Percentiles rank a stretch among this genome's conserved stretches.
phyloP scores from a whole-genome alignment of 1,284 basidiomycete genomes.

The Ustilago bromivora region DNA sequence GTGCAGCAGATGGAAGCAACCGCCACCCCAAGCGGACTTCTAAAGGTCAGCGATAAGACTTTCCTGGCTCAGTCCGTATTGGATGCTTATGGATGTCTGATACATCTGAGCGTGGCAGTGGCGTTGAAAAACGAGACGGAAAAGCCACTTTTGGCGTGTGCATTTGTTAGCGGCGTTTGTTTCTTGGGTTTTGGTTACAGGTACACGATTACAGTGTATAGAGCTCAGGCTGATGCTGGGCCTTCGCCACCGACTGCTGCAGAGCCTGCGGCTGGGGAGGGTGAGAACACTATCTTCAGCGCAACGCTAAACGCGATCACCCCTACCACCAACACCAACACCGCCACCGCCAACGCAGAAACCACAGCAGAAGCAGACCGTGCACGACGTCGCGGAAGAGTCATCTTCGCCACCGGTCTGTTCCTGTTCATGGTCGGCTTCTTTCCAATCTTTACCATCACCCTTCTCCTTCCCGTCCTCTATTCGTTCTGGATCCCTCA shows the following conservation, averaged over 20 bases:
- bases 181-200: conserved; percentile 47
- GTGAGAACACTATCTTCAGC: background rate
- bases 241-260: conserved; percentile 17
- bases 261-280: background rate
- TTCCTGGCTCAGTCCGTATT: conserved; percentile 60
- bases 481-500: conserved; percentile 87
- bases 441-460: conserved; percentile 25
- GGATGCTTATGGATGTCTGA: conserved; percentile 58
- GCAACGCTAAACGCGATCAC: conserved; percentile 8
- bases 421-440: conserved; percentile 36
- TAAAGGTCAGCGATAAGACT: conserved; percentile 58
- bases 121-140: conserved; percentile 47
- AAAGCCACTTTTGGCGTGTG: conserved; percentile 34
- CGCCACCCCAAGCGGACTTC: conserved; percentile 56
- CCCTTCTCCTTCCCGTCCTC: conserved; percentile 76
- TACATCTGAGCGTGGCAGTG: conserved; percentile 41
- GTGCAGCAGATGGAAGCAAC: conserved; percentile 68
- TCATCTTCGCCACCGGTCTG: conserved; percentile 14
- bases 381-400: conserved; percentile 24
- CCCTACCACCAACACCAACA: conserved; percentile 5
- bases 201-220: conserved; percentile 38
- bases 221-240: conserved; percentile 35
- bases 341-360: background rate
- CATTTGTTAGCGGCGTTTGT: conserved; percentile 44
- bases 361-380: conserved; percentile 11